Evolutionary conservation across 164 flowering plant genomes (phyloP).

Genomic region (Vitis labrusca): DNA sequence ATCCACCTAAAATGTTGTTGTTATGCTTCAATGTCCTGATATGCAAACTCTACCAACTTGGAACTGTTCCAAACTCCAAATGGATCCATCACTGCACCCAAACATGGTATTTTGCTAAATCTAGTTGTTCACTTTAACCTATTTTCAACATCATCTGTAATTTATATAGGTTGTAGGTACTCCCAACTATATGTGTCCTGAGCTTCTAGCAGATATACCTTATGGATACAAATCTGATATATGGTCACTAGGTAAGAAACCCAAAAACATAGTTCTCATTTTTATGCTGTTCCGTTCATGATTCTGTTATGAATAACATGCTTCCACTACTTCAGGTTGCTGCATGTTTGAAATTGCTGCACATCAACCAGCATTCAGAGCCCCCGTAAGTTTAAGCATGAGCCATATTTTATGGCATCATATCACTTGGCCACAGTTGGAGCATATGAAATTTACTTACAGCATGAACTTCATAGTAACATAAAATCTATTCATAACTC

Average conservation of each 20-base stretch:
- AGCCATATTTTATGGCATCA: background rate
- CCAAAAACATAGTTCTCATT: background rate
- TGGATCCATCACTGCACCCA: background rate
- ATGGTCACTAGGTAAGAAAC: constrained; percentile 81
- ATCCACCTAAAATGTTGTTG: background rate
- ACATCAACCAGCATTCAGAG: constrained; percentile 68
- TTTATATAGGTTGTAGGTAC: constrained; percentile 72
- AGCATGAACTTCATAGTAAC: background rate
- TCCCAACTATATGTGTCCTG: constrained; percentile 92
- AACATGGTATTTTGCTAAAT: background rate
- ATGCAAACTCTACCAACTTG: background rate
- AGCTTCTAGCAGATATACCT: constrained; percentile 86
- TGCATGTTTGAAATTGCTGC: constrained; percentile 81
- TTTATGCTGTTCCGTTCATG: background rate
- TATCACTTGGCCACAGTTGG: background rate
- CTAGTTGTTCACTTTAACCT: background rate
- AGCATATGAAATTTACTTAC: background rate
- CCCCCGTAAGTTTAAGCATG: constrained; percentile 45
- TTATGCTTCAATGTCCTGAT: background rate
- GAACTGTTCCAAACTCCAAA: background rate
- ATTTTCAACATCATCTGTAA: background rate
- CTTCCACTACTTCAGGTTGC: constrained; percentile 44
- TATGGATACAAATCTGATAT: constrained; percentile 95
- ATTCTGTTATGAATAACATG: background rate
- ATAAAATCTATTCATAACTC: background rate